Evolutionary conservation across 202 grass and related monocot species (phyloP).

Genomic region (Musa balbisiana): DNA sequence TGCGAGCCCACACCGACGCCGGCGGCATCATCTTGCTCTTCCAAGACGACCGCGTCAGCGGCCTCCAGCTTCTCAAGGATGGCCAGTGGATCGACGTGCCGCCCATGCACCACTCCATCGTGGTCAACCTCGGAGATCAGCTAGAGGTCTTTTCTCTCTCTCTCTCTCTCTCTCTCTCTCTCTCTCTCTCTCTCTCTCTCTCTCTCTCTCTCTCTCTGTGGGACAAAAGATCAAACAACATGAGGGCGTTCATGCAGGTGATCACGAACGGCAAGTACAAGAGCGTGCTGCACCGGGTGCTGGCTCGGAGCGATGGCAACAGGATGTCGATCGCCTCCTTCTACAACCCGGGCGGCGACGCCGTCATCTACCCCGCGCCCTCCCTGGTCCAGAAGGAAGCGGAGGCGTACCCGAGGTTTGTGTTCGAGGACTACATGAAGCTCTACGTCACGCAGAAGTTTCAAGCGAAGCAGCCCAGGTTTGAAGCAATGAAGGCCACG

Average conservation of each 20-base stretch:
- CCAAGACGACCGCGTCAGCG: slow-evolving; percentile 62
- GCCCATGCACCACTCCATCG: slow-evolving; percentile 54
- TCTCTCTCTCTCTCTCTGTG: no score
- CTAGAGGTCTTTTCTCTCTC: slow-evolving; percentile 30
- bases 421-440: slow-evolving; percentile 92
- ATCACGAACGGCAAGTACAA: slow-evolving; percentile 85
- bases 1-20: slow-evolving; percentile 70
- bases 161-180: neutral
- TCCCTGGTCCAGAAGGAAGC: slow-evolving; percentile 27
- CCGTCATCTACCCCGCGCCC: slow-evolving; percentile 64
- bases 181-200: no score
- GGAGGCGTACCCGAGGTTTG: slow-evolving; percentile 48
- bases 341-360: slow-evolving; percentile 72
- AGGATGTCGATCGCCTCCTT: slow-evolving; percentile 83
- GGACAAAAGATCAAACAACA: no score
- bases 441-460: slow-evolving; percentile 67
- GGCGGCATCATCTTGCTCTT: slow-evolving; percentile 86
- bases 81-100: slow-evolving; percentile 67
- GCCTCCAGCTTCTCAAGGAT: slow-evolving; percentile 63
- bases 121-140: slow-evolving; percentile 74
- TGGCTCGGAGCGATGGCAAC: slow-evolving; percentile 58
- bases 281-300: slow-evolving; percentile 64
- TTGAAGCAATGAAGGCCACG: slow-evolving; percentile 60
- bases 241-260: slow-evolving; percentile 28
- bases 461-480: slow-evolving; percentile 62